phyloP scores from a whole-genome alignment of 768 basidiomycete species.

The Boletus insuetus region DNA sequence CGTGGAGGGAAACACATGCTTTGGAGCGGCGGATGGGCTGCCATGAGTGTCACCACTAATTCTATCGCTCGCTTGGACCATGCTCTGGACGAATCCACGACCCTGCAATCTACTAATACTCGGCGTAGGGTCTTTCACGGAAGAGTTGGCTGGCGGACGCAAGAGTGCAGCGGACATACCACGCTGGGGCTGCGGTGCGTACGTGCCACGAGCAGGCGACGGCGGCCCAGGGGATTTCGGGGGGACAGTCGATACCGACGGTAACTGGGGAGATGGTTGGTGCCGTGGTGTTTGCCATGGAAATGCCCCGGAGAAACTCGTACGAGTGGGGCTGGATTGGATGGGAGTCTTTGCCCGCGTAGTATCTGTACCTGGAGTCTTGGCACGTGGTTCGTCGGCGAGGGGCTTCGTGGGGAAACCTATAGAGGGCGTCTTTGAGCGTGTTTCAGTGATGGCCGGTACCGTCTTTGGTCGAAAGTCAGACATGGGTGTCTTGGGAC shows the following conservation, averaged over 20 bases:
- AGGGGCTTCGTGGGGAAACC: conserved; percentile 12
- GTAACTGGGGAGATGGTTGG: conserved; percentile 32
- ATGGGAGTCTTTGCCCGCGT: conserved; percentile 15
- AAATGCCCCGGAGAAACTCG: conserved; percentile 13
- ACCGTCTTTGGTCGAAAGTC: conserved; percentile 15
- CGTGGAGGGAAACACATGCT: conserved; percentile 26
- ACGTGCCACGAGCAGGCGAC: conserved; percentile 41
- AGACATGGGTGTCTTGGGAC: conserved; percentile 21
- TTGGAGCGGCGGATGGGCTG: conserved; percentile 30
- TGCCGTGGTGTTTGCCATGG: conserved; percentile 26
- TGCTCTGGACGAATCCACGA: conserved; percentile 81
- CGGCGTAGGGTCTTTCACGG: conserved; percentile 72
- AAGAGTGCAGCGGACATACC: conserved; percentile 59
- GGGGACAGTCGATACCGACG: conserved; percentile 27
- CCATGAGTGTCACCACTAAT: conserved; percentile 38
- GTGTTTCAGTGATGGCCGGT: conserved; percentile 10
- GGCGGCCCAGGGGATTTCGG: conserved; percentile 30
- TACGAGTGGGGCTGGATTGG: conserved; percentile 16
- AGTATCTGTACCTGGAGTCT: conserved; percentile 17
- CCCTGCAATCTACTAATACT: conserved; percentile 81
- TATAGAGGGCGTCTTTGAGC: conserved; percentile 18
- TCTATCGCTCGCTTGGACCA: conserved; percentile 68
- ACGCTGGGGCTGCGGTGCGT: conserved; percentile 40
- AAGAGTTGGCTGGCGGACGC: conserved; percentile 37
- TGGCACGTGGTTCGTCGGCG: conserved; percentile 21